Evolutionary conservation across 768 basidiomycete genomes (phyloP), one percentile per base, ranked within the genome.

Genomic region (Tricholomella constricta): DNA sequence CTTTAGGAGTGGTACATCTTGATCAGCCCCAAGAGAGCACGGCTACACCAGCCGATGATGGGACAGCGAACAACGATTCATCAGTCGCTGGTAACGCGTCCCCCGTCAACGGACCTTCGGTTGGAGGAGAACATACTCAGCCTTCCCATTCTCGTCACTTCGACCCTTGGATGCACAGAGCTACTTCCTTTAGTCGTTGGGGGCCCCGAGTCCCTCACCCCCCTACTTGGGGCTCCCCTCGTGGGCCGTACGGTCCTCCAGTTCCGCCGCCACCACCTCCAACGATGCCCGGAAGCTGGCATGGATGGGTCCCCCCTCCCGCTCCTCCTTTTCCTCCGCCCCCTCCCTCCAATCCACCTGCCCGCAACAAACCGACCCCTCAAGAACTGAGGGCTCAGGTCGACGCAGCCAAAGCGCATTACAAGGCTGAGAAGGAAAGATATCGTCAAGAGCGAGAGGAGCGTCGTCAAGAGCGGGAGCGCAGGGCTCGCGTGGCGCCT

Each of bases 341-440:
- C 27, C 60, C 29, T 7, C 23, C 44, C 12, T 45, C 56, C 11
- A 56, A 51, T 14, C 42, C 42, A 56, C 58, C 1, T 58, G 56
- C 0, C 53, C 55, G 0, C 6, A 37, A 48, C 32, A 64, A 66
- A 37, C 59, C 64, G 6, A 62, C 72, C 9, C 61, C 72, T 2
- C 70, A 75, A 42, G 72, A 78, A 26, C 58, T 78, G 45, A 70
- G 70, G 31, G 73, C 73, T 25, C 74, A 80, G 26, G 78, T 90
- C 3, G 83, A 89, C 60, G 79, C 72, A 17, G 87, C 89, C 1
- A 91, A 89, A 59, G 74, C 73, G 23, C 69, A 70, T 20, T 91
- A 91, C 66, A 87, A 82, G 68, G 76, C 74, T 1, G 80, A 84
- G 67, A 91, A 91, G 62, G 87, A 88, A 60, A 74, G 73, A 20